These are phyloP conservation scores for Polygonum aviculare DNA, from an alignment of 148 eudicot species.

Conservation along the genomic window DNA sequence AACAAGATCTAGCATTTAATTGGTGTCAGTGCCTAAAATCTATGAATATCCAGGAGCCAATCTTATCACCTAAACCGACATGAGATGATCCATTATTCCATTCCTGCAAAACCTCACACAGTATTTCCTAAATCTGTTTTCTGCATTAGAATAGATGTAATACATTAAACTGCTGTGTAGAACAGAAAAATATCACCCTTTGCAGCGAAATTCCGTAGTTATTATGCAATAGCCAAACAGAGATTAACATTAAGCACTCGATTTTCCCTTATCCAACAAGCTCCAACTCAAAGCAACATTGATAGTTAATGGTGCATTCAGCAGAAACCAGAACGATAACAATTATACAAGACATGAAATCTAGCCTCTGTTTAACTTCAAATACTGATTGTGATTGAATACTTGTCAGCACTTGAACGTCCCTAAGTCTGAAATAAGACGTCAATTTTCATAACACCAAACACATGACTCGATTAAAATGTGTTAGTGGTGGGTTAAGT, in stretches of 20 bases:
- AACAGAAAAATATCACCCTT: background rate
- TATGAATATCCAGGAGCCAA: background rate
- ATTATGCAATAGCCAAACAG: background rate
- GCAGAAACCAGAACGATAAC: background rate
- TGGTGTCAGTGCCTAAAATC: background rate
- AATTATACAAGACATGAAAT: too few species aligned
- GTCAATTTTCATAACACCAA: too few species aligned
- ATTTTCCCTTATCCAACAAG: background rate
- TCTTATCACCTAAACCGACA: background rate
- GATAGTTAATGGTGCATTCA: background rate
- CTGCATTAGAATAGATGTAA: background rate
- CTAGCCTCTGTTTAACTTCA: too few species aligned
- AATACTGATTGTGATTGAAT: too few species aligned
- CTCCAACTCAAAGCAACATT: background rate
- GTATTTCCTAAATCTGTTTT: background rate
- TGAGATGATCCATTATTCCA: background rate
- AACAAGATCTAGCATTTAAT: background rate
- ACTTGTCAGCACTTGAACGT: too few species aligned
- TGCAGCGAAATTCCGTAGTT: background rate
- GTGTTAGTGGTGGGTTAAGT: too few species aligned
- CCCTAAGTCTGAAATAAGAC: too few species aligned
- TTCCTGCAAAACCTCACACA: background rate
- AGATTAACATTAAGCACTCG: background rate
- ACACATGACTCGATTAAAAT: too few species aligned
- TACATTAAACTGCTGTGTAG: background rate